Percentiles rank a stretch among this genome's conserved stretches.
phyloP scores from a whole-genome alignment of 106 monocot genomes.

The Amphibolis antarctica region DNA sequence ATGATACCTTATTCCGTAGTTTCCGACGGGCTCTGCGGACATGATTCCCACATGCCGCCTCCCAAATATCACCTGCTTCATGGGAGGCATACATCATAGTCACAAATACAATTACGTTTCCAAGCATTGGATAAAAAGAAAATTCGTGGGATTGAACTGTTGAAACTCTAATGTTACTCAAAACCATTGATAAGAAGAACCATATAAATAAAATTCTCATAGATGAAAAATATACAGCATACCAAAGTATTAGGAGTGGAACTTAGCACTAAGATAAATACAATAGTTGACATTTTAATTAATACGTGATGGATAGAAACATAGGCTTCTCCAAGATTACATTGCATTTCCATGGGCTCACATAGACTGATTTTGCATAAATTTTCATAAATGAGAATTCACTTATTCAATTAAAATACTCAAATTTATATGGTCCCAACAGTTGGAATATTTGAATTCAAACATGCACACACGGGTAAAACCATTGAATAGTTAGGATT shows the following conservation, averaged over 20 bases:
- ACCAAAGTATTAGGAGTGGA: too few relatives aligned
- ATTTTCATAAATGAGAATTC: neutral
- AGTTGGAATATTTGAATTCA: neutral
- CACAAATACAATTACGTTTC: neutral
- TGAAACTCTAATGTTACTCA: too few relatives aligned
- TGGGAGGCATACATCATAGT: too few relatives aligned
- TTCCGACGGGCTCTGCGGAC: conserved; percentile 82
- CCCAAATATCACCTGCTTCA: conserved; percentile 73
- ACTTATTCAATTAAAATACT: neutral
- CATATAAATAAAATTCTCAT: too few relatives aligned
- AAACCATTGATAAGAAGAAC: too few relatives aligned
- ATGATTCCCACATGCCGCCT: conserved; percentile 76
- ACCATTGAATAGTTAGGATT: too few relatives aligned
- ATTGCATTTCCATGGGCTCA: neutral
- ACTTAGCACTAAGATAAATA: too few relatives aligned
- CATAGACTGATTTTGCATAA: neutral
- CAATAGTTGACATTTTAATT: too few relatives aligned
- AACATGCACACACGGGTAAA: neutral
- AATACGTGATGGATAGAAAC: too few relatives aligned
- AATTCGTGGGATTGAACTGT: neutral
- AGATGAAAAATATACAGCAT: too few relatives aligned
- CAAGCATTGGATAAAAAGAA: neutral
- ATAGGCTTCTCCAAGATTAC: neutral
- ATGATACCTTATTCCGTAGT: conserved; percentile 64
- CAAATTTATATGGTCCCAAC: neutral